Evolutionary conservation across 176 grass and related monocot genomes (phyloP), one percentile per base, ranked within the genome.

Genomic region (Echinochloa phyllopogon): DNA sequence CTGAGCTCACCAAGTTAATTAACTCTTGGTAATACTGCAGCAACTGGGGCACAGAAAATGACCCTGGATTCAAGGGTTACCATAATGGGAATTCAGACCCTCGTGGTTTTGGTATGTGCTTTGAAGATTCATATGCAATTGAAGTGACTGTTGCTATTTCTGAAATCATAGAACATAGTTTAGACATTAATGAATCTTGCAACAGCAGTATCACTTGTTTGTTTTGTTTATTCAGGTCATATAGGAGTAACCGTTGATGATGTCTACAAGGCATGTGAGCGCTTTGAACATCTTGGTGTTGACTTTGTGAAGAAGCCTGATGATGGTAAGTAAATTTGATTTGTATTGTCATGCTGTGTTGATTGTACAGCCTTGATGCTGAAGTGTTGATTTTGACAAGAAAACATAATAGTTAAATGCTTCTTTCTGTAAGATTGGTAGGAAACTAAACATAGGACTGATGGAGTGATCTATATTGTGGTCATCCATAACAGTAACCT

Each of bases 41-140:
- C 82, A 98, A 95, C 68, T 98, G 96, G 96, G 96, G 96, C 18
- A 98, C 96, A 1, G 93, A 98, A 87, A 95, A 21, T 92, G 93
- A 98, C 87, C 85, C 93, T 85, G 96, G 95, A 76, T 98, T 95
- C 85, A 98, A 92, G 88, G 91, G 93, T 66, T 95, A 98, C 83
- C 96, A 98, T 80, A 95, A 95, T 76, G 96, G 96, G 75, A 98
- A 98, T 60, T 98, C 96, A 58, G 96, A 98, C 67, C 96, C 96
- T 24, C 96, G 93, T 90, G 96, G 96, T 57, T 98, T 98, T 81
- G 96, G 96, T 98, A 88, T 57, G 87, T 92, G 41, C 68, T 57
- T 65, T 56, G 10, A 61, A n/a, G 72, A 52, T 60, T 56, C 23
- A 58, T 52, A 42, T 72, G 38, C 14, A 5, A 52, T 6, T 78